Evolutionary conservation across 495 filamentous ascomycete genomes (phyloP).

Genomic region (Acidiella bohemica): DNA sequence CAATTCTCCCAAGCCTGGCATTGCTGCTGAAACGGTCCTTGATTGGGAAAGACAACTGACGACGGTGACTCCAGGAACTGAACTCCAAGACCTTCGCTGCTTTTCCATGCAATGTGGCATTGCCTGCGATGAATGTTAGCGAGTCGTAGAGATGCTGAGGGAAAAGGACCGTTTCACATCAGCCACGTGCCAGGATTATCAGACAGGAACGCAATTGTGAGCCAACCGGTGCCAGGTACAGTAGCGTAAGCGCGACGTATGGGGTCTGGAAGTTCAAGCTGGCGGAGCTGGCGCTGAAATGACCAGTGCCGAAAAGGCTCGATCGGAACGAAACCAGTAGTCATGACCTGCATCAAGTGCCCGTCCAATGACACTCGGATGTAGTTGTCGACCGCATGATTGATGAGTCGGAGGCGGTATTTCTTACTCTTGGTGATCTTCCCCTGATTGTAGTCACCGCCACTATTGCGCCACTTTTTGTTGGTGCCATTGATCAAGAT

Average conservation of each 20-base stretch:
- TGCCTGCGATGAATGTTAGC: too few relatives aligned
- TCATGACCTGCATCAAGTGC: slow-evolving; percentile 27
- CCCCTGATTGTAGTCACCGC: slow-evolving; percentile 21
- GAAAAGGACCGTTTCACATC: too few relatives aligned
- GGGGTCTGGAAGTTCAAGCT: slow-evolving; percentile 24
- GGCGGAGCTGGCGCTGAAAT: slow-evolving; percentile 8
- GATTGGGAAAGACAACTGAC: slow-evolving; percentile 5
- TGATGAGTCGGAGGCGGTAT: slow-evolving; percentile 29
- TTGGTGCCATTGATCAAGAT: slow-evolving; percentile 28
- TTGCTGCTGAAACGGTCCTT: slow-evolving; percentile 1
- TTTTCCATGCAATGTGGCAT: slow-evolving; percentile 28
- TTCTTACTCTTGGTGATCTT: slow-evolving; percentile 25
- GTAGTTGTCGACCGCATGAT: slow-evolving; percentile 22
- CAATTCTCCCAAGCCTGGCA: slow-evolving; percentile 14
- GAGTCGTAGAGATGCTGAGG: too few relatives aligned
- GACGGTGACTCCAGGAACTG: slow-evolving; percentile 25
- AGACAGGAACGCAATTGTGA: slow-evolving; percentile 27
- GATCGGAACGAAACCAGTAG: slow-evolving; percentile 29
- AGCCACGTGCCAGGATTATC: slow-evolving; percentile 26
- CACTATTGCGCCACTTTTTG: slow-evolving; percentile 18
- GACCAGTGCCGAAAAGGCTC: slow-evolving; percentile 22
- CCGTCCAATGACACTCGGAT: slow-evolving; percentile 22
- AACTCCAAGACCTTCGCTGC: slow-evolving; percentile 24
- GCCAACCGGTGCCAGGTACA: slow-evolving; percentile 25
- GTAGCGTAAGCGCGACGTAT: slow-evolving; percentile 27